These are phyloP conservation scores for Mycena amicta DNA, from an alignment of 768 basidiomycete species.

Conservation along the genomic window DNA sequence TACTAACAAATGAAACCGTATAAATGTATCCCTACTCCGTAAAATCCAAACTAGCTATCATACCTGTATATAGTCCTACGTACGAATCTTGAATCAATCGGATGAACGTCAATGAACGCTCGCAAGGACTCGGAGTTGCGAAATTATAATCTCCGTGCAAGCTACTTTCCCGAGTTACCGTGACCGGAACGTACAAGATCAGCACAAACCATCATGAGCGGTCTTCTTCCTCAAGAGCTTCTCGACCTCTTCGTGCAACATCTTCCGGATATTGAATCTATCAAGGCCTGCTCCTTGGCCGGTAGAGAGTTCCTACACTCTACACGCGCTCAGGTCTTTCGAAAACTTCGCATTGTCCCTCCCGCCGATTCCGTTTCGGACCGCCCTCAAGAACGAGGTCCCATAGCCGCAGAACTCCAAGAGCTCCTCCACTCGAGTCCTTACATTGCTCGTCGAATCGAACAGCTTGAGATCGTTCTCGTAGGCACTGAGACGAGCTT, in stretches of 20 bases:
- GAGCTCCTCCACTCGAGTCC: neutral
- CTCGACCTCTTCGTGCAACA: neutral
- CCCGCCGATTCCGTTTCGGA: neutral
- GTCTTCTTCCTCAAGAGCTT: neutral
- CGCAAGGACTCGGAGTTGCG: too few relatives aligned
- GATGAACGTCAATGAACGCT: too few relatives aligned
- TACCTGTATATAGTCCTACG: too few relatives aligned
- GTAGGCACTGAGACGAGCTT: neutral
- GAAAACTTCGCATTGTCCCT: neutral
- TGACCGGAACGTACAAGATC: too few relatives aligned
- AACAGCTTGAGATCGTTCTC: neutral
- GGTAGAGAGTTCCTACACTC: neutral
- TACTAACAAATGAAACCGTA: too few relatives aligned
- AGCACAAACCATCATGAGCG: neutral
- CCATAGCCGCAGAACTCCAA: neutral
- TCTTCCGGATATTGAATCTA: neutral
- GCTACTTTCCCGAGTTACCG: too few relatives aligned
- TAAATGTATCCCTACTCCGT: too few relatives aligned
- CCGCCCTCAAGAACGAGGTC: neutral
- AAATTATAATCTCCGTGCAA: too few relatives aligned
- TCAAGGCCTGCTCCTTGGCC: neutral
- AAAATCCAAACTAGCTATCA: too few relatives aligned
- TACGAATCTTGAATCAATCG: too few relatives aligned
- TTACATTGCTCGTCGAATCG: neutral
- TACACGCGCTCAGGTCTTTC: neutral